phyloP scores from a whole-genome alignment of 2,329 filamentous ascomycete genomes.

The Colletotrichum plurivorum region DNA sequence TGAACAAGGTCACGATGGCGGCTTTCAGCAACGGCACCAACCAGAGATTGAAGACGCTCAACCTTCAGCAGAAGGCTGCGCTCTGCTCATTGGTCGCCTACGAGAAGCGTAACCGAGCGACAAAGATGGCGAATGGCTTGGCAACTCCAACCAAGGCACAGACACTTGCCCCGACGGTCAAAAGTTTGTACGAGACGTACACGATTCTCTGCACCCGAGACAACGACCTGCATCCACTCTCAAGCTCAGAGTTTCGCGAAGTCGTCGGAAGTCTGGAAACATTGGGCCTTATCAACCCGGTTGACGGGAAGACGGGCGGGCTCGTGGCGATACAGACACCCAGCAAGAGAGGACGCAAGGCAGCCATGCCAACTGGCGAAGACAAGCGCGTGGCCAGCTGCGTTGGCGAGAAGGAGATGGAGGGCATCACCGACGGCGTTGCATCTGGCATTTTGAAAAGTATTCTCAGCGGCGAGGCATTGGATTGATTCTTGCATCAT shows the following conservation, averaged over 20 bases:
- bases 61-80: conserved; percentile 96
- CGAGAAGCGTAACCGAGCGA: conserved; percentile 79
- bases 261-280: conserved; percentile 92
- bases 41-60: conserved; percentile 88
- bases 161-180: conserved; percentile 81
- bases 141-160: conserved; percentile 74
- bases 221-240: conserved; percentile 90
- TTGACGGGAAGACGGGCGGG: conserved; percentile 78
- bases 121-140: conserved; percentile 57
- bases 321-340: conserved; percentile 77
- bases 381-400: conserved; percentile 85
- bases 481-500: conserved; percentile 59
- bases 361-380: conserved; percentile 70
- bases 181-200: conserved; percentile 88
- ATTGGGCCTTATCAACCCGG: conserved; percentile 81
- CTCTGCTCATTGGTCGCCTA: conserved; percentile 89
- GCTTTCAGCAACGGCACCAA: conserved; percentile 91
- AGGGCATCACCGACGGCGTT: conserved; percentile 75
- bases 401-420: conserved; percentile 84
- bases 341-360: conserved; percentile 75
- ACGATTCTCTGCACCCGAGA: conserved; percentile 86
- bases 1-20: conserved; percentile 91
- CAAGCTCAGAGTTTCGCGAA: conserved; percentile 93
- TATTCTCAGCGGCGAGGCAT: conserved; percentile 73
- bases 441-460: conserved; percentile 73